These are phyloP conservation scores for Penicillium desertorum DNA, from an alignment of 495 filamentous ascomycete species.

Conservation along the genomic window DNA sequence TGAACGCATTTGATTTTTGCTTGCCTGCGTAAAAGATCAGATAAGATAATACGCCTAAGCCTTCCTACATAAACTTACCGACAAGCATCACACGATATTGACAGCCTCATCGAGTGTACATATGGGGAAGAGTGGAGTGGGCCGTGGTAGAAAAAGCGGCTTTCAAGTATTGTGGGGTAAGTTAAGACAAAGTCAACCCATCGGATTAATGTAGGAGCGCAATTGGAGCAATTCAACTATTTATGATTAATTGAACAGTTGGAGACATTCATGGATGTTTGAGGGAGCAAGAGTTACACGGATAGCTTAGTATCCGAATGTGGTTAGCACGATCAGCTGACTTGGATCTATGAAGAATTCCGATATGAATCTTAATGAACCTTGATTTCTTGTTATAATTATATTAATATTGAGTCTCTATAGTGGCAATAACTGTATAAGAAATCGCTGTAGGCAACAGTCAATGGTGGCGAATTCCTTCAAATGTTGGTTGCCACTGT, in stretches of 20 bases:
- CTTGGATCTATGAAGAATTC: neutral
- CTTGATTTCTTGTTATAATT: slow-evolving; percentile 6
- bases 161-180: neutral
- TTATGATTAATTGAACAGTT: neutral
- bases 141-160: neutral
- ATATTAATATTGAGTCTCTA: slow-evolving; percentile 12
- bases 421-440: neutral
- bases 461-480: slow-evolving; percentile 7
- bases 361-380: neutral
- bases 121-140: slow-evolving; percentile 1
- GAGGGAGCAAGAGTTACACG: neutral
- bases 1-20: slow-evolving; percentile 48
- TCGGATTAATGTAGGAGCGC: slow-evolving; percentile 11
- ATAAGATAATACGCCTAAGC: neutral
- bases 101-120: slow-evolving; percentile 37
- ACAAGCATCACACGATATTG: slow-evolving; percentile 45
- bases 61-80: slow-evolving; percentile 25
- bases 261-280: neutral
- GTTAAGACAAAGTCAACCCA: neutral
- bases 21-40: slow-evolving; percentile 22
- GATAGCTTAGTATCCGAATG: slow-evolving; percentile 2
- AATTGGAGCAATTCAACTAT: neutral
- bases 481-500: slow-evolving; percentile 17
- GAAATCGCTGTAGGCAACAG: slow-evolving; percentile 3
- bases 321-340: slow-evolving; percentile 13